These are phyloP conservation scores for Puccinia novopanici DNA, from an alignment of 1,284 basidiomycete species.

Conservation along the genomic window DNA sequence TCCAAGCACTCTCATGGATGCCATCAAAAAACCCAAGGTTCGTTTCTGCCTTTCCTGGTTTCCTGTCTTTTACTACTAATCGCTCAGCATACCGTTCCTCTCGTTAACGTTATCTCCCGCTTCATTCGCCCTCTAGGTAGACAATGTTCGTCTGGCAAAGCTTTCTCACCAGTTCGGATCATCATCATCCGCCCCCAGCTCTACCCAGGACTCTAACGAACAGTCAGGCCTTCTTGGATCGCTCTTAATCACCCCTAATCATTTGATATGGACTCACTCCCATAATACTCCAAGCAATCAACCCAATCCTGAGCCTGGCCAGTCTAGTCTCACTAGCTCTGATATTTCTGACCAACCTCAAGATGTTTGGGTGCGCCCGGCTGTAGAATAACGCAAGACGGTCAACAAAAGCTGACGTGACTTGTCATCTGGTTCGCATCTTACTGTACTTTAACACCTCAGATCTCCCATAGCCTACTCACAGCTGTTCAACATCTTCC, in stretches of 20 bases:
- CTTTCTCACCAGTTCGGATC: conserved; percentile 28
- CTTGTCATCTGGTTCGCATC: conserved; percentile 8
- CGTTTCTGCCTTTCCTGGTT: background rate
- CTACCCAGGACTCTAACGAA: conserved; percentile 3
- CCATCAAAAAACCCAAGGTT: conserved; percentile 18
- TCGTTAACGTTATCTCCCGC: background rate
- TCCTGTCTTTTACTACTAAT: background rate
- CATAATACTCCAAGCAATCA: background rate
- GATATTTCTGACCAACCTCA: background rate
- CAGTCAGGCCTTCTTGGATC: conserved; percentile 19
- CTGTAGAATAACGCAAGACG: conserved; percentile 1
- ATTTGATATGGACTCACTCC: conserved; percentile 29
- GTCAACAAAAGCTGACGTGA: background rate
- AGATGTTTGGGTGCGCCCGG: conserved; percentile 42
- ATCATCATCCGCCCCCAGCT: background rate
- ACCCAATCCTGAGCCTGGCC: background rate
- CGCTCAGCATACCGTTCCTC: background rate
- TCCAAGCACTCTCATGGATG: background rate
- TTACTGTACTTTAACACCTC: conserved; percentile 8
- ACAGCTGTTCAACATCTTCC: conserved; percentile 44
- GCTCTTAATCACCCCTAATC: conserved; percentile 41
- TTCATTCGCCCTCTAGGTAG: conserved; percentile 15
- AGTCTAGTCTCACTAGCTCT: background rate
- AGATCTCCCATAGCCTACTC: conserved; percentile 38
- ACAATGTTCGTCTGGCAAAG: conserved; percentile 23